These are phyloP conservation scores for Myxozyma geophila DNA, from an alignment of 805 yeast genomes.

Conservation along the genomic window DNA sequence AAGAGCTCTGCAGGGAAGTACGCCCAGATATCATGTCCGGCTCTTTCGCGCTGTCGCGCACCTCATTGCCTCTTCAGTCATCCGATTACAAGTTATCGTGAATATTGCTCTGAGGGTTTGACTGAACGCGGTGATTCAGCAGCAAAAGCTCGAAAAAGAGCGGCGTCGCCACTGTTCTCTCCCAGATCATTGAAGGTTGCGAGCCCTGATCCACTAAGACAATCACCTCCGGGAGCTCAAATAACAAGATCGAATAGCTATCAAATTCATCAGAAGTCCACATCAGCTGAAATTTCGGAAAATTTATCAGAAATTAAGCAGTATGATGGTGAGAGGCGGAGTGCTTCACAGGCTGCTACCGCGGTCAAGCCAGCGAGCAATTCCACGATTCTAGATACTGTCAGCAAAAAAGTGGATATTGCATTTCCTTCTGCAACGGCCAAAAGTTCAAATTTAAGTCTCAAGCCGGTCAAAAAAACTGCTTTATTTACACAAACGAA, in stretches of 20 bases:
- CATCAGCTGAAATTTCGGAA: no score
- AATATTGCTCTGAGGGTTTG: neutral
- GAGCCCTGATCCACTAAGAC: neutral
- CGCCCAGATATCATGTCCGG: constrained; percentile 23
- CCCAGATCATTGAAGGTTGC: neutral
- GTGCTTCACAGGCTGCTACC: no score
- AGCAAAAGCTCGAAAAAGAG: neutral
- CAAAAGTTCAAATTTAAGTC: neutral
- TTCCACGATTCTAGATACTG: no score
- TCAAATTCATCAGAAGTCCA: no score
- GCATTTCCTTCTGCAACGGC: neutral
- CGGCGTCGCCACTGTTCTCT: neutral
- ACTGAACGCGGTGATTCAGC: neutral
- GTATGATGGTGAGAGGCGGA: no score
- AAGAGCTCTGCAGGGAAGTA: constrained; percentile 14
- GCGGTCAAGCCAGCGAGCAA: no score
- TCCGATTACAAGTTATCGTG: neutral
- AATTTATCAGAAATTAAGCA: no score
- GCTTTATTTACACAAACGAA: neutral
- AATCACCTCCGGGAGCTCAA: neutral
- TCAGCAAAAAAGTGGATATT: no score
- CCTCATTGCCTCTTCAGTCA: constrained; percentile 28
- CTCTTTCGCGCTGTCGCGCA: constrained; percentile 14
- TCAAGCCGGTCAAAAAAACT: neutral
- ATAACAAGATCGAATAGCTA: no score